Percentiles rank a stretch among this genome's conserved stretches.
These are phyloP conservation scores for Aspergillus fructus DNA, from an alignment of 2,329 filamentous ascomycete species.

Conservation along the genomic window DNA sequence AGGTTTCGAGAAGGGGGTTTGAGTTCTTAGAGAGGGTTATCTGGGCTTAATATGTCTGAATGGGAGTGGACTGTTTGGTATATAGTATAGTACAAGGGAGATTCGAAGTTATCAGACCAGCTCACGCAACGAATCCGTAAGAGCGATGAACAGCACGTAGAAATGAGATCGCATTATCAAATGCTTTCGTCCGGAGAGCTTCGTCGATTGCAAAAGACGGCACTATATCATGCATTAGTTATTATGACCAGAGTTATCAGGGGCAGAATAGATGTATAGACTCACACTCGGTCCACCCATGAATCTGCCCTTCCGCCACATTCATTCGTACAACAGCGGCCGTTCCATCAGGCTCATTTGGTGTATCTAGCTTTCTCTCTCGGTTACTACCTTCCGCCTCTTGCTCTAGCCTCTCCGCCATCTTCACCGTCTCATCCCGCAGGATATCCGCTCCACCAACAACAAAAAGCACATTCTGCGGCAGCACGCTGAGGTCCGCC, in stretches of 20 bases:
- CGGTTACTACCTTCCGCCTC: conserved; percentile 6
- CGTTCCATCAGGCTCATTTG: neutral
- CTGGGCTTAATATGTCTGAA: neutral
- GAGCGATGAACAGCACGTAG: neutral
- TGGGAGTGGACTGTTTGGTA: too few species aligned
- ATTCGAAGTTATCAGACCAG: too few species aligned
- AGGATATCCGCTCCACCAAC: conserved; percentile 10
- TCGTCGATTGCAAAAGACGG: conserved; percentile 2
- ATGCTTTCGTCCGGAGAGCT: neutral
- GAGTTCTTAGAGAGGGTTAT: conserved; percentile 40
- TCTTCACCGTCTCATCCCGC: conserved; percentile 4
- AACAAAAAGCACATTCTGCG: conserved; percentile 14
- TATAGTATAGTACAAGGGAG: too few species aligned
- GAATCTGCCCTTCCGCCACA: conserved; percentile 2
- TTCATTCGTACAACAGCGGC: neutral
- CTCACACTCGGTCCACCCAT: conserved; percentile 4
- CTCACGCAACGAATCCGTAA: neutral
- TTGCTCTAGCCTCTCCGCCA: conserved; percentile 6
- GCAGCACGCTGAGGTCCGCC: conserved; percentile 7
- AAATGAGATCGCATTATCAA: neutral
- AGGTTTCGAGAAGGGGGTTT: conserved; percentile 41
- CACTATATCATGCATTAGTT: neutral
- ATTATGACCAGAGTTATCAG: neutral
- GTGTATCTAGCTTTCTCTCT: neutral
- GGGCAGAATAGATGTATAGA: neutral